Conservation (phyloP, 2,329 filamentous ascomycete genomes). For the Colletotrichum brevisporum region DNA sequence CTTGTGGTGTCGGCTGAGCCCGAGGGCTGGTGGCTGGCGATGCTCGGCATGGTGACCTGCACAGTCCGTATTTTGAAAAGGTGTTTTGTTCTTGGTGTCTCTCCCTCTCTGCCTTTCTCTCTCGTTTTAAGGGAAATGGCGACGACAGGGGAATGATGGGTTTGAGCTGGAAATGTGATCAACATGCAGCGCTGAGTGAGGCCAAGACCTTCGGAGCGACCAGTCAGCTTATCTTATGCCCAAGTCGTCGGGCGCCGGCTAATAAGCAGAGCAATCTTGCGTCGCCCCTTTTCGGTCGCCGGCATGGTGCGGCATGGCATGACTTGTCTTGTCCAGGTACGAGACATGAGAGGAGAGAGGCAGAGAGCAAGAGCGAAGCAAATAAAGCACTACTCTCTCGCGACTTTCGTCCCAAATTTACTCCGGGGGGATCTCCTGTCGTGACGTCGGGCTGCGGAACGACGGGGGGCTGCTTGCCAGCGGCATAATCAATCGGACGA, state of each 20-base stretch:
- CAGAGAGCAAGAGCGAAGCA: neutral
- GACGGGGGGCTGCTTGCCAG: neutral
- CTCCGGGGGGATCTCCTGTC: constrained; percentile 17
- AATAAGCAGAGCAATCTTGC: neutral
- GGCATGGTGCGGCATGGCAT: constrained; percentile 15
- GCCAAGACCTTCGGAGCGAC: neutral
- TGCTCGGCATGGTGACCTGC: constrained; percentile 1
- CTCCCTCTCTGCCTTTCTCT: too few relatives aligned
- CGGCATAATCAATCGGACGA: neutral
- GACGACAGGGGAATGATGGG: neutral
- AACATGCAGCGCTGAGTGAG: constrained; percentile 5
- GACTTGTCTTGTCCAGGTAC: neutral
- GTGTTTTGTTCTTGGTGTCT: neutral
- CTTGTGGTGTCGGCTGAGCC: neutral
- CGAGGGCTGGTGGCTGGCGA: neutral
- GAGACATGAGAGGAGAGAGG: neutral
- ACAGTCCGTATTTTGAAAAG: neutral
- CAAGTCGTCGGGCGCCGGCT: constrained; percentile 1
- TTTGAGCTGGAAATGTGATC: neutral
- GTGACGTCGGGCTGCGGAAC: constrained; percentile 12
- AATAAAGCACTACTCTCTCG: neutral
- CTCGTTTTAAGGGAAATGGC: too few relatives aligned
- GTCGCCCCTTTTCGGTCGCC: constrained; percentile 2
- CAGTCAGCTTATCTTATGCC: constrained; percentile 23
- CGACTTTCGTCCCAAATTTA: constrained; percentile 25